A percentile compares a stretch with the other conserved stretches of the same genome.
phyloP scores from a whole-genome alignment of 148 eudicot species.

The Cornus controversa region DNA sequence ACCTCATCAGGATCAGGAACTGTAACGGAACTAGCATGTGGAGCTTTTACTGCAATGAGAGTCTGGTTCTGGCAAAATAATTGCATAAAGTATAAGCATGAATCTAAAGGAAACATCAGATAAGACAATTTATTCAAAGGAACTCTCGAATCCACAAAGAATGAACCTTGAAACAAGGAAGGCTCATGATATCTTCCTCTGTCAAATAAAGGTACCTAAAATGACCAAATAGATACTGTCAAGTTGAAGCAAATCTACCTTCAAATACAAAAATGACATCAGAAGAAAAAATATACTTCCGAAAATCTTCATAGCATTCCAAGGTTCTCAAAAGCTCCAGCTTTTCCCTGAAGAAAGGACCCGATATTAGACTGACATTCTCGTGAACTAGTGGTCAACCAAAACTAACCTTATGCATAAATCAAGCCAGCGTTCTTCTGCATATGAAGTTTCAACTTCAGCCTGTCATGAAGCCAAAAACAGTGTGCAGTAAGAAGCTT shows the following conservation, averaged over 20 bases:
- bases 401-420: constrained; percentile 39
- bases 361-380: constrained; percentile 16
- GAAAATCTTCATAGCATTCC: constrained; percentile 18
- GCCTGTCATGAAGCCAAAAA: constrained; percentile 30
- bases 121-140: background rate
- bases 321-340: constrained; percentile 30
- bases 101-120: background rate
- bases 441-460: constrained; percentile 31
- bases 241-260: background rate
- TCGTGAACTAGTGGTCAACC: background rate
- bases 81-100: constrained; percentile 1
- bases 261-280: background rate
- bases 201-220: constrained; percentile 42
- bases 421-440: constrained; percentile 43
- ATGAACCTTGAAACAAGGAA: constrained; percentile 40
- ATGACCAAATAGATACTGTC: constrained; percentile 5
- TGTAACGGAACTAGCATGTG: constrained; percentile 40
- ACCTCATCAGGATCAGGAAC: constrained; percentile 57
- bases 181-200: constrained; percentile 38
- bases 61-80: constrained; percentile 36
- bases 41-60: constrained; percentile 43
- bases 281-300: constrained; percentile 34
- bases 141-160: background rate
- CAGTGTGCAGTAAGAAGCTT: background rate
- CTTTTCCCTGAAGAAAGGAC: constrained; percentile 32